Base-by-base conservation (phyloP, 2,329 filamentous ascomycete species). In the Stachybotrys echinatus region DNA sequence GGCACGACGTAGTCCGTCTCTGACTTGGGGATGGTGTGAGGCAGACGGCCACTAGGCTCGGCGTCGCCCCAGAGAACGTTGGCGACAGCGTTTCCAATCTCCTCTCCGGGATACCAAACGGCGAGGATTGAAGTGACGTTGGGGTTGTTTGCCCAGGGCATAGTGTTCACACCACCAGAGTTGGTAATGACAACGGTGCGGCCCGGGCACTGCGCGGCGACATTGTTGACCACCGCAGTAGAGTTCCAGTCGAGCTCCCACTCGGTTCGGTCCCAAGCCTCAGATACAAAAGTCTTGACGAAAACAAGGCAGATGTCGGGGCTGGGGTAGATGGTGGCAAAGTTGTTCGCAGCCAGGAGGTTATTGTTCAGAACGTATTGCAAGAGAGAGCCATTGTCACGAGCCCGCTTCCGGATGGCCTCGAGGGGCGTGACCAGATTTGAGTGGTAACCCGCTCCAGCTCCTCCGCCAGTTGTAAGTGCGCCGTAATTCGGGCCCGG, bases 141-240 rank as follows among this genome's bases (percentile, higher is more conserved):
- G 5, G 75, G 72, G 54, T 88, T 76, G n/a, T 84, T 74, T 51
- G 85, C 79, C 82, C 83, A 88, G 4, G 72, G 71, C 55, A 86
- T 83, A 0, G 87, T 76, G 1, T 83, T 65, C 1, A 83, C 75
- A 22, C 81, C 74, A 0, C 84, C 84, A 0, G 83, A 80, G 4
- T 81, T 80, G 61, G 87, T 83, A 8, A 87, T 70, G 5, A 84
- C 67, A 2, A 86, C 84, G 6, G 87, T 85, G 50, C 72, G 65
- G 59, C 83, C 87, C 50, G 77, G 74, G n/a, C n/a, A n/a, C n/a
- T n/a, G n/a, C n/a, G n/a, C n/a, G n/a, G 84, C 84, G 0, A 87
- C 79, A 48, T 80, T 81, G 1, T 69, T 62, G 0, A 88, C 74
- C 0, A 88, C 69, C 0, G 66, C 65, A 52, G 88, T 84, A 50